A percentile compares a stretch with the other conserved stretches of the same genome.
Conservation (phyloP, 352 stramenopile species). For the Phytophthora vignae region DNA sequence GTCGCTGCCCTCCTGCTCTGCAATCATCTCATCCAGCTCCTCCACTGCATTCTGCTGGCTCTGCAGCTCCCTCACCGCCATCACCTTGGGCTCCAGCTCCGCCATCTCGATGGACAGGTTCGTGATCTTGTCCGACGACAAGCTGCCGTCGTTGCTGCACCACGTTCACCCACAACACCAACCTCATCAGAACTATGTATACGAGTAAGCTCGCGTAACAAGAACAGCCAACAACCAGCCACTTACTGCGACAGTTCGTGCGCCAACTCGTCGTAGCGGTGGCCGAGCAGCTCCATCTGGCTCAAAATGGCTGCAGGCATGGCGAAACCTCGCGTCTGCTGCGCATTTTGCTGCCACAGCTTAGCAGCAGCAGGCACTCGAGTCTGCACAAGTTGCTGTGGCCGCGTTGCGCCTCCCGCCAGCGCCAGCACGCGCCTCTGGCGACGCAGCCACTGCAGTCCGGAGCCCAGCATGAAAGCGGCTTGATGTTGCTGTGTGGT, state of each 20-base stretch:
- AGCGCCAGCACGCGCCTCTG: conserved; percentile 25
- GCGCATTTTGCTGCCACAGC: conserved; percentile 11
- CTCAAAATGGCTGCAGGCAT: conserved; percentile 78
- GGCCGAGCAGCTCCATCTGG: conserved; percentile 72
- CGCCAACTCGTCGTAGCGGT: conserved; percentile 71
- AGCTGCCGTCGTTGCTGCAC: conserved; percentile 77
- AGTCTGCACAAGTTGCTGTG: conserved; percentile 2
- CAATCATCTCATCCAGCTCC: conserved; percentile 90
- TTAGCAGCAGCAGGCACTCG: neutral
- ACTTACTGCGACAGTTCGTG: conserved; percentile 71
- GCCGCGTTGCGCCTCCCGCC: conserved; percentile 8
- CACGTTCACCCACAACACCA: neutral
- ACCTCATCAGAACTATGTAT: neutral
- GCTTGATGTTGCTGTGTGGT: conserved; percentile 13
- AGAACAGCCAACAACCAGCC: neutral
- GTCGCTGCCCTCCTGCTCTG: conserved; percentile 52
- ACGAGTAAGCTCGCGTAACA: neutral
- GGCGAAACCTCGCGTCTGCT: conserved; percentile 56
- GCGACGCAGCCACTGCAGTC: conserved; percentile 36
- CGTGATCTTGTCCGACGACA: conserved; percentile 76
- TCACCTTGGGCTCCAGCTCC: conserved; percentile 79
- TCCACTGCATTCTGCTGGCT: conserved; percentile 91
- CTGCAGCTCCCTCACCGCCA: conserved; percentile 79
- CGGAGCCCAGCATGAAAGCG: conserved; percentile 18
- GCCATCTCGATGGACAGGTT: conserved; percentile 88